Conservation (phyloP, 2,329 filamentous ascomycete genomes). For the Neurospora sp. region DNA sequence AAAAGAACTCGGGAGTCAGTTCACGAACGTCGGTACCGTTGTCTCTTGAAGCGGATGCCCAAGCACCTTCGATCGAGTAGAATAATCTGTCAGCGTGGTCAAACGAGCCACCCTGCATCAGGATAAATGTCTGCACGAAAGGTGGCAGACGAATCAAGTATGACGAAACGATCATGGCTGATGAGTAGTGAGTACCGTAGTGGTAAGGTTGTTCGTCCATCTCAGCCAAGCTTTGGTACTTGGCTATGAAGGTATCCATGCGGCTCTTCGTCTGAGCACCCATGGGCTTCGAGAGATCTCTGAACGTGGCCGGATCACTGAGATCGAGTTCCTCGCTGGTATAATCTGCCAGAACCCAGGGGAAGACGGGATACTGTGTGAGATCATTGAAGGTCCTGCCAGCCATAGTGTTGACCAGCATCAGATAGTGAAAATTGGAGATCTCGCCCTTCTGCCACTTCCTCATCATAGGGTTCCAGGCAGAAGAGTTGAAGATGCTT, state of each 20-base stretch:
- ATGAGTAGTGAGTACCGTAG: slow-evolving; percentile 97
- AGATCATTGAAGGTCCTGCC: slow-evolving; percentile 95
- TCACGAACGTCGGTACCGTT: slow-evolving; percentile 94
- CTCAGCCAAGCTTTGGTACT: slow-evolving; percentile 80
- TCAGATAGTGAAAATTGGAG: slow-evolving; percentile 97
- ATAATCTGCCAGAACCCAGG: slow-evolving; percentile 94
- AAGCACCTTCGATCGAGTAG: slow-evolving; percentile 83
- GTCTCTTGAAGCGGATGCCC: slow-evolving; percentile 78
- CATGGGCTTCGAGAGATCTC: slow-evolving; percentile 93
- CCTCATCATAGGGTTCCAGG: slow-evolving; percentile 75
- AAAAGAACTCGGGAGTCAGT: slow-evolving; percentile 95
- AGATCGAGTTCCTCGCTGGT: slow-evolving; percentile 88
- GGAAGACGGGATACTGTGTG: slow-evolving; percentile 96
- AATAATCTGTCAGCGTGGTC: slow-evolving; percentile 94
- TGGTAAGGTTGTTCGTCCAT: slow-evolving; percentile 92
- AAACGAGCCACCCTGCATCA: slow-evolving; percentile 91
- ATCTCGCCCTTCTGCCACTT: slow-evolving; percentile 92
- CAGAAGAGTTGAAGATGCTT: slow-evolving; percentile 77
- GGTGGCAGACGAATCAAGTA: slow-evolving; percentile 92
- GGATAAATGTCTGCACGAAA: slow-evolving; percentile 89
- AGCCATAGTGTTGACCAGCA: slow-evolving; percentile 97
- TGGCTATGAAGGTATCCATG: slow-evolving; percentile 70
- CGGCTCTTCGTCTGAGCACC: slow-evolving; percentile 74
- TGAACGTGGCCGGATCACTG: slow-evolving; percentile 72
- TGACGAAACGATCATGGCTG: slow-evolving; percentile 95